Evolutionary conservation across 108 stramenopile genomes (phyloP), one percentile per base, ranked within the genome.

Genomic region (Discostella pseudostelligera): DNA sequence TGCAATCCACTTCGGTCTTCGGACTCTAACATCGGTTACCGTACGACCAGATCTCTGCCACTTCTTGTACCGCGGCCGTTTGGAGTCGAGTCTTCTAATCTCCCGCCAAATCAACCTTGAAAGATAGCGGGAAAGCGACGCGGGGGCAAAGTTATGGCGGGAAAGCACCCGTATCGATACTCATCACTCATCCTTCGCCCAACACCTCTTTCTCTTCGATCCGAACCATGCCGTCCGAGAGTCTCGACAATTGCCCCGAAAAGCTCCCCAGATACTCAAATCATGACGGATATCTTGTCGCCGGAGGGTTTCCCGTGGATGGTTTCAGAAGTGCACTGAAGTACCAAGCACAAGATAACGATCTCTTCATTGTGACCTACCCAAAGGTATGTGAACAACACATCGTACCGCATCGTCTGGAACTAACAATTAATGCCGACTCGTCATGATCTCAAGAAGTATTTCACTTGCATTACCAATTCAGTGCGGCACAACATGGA

Each of bases 291-390:
- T 80, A 68, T 45, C 79, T 51, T 12, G 57, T 83, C 62, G 75
- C 82, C 1, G 47, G 36, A 10, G 82, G 82, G 2, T 83, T 83
- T 43, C 82, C 82, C 1, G 70, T 72, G 4, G 43, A 74, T 13
- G 69, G 74, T 10, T 80, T 83, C 51, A 44, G 46, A 14, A 80
- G 66, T 49, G 70, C 56, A 17, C 53, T 77, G 14, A 48, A 19
- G 25, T 83, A 83, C 47, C 20, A 67, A 57, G 79, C 82, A 12
- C 70, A 73, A 57, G 69, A 70, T 37, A 56, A 74, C 43, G 82
- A 83, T 68, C 29, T 83, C 8, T 83, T 83, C 62, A 61, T 83
- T 22, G 82, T 76, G 8, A 83, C 82, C 1, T 83, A 83, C 47
- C 79, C 82, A 14, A 83, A 83, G 55, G 65, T 67, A 20, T 19